Percentiles rank a stretch among this genome's conserved stretches.
phyloP scores from a whole-genome alignment of 2,329 filamentous ascomycete species.

The Sarocladiaceae sp. region DNA sequence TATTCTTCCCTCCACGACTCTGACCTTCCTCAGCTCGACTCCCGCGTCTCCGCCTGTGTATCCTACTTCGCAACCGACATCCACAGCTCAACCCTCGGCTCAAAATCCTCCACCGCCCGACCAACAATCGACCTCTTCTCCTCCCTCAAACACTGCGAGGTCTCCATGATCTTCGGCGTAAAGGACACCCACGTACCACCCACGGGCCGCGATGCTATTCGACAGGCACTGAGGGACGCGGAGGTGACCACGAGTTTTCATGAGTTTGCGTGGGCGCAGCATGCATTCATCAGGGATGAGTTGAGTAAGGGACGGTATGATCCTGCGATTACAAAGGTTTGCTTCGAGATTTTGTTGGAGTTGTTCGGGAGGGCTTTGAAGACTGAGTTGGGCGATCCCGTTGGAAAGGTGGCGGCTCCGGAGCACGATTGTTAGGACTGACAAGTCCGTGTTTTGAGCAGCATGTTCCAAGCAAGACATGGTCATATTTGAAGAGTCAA shows the following conservation, averaged over 20 bases:
- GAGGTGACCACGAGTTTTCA: slow-evolving; percentile 76
- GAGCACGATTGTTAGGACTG: slow-evolving; percentile 74
- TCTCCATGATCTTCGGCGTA: slow-evolving; percentile 88
- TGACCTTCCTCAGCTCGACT: slow-evolving; percentile 72
- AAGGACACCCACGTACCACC: slow-evolving; percentile 87
- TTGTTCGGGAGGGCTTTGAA: slow-evolving; percentile 76
- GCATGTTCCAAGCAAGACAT: neutral
- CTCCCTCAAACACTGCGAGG: slow-evolving; percentile 62
- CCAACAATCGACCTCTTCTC: slow-evolving; percentile 39
- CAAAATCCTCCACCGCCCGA: slow-evolving; percentile 53
- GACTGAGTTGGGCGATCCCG: slow-evolving; percentile 62
- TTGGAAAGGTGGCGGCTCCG: slow-evolving; percentile 43
- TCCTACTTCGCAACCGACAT: slow-evolving; percentile 94
- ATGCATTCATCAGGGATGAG: slow-evolving; percentile 92
- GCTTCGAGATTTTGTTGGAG: slow-evolving; percentile 87
- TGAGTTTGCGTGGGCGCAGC: slow-evolving; percentile 90
- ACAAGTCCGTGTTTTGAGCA: no score
- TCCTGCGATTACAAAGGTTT: slow-evolving; percentile 78
- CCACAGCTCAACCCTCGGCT: slow-evolving; percentile 71
- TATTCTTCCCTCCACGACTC: no score
- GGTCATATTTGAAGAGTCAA: no score
- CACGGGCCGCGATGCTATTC: slow-evolving; percentile 76
- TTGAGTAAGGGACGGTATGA: slow-evolving; percentile 92
- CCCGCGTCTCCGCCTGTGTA: slow-evolving; percentile 70
- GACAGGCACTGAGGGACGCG: slow-evolving; percentile 73